Evolutionary conservation across 129 eudicot species (phyloP).

Genomic region (Helichrysum umbraculigerum): DNA sequence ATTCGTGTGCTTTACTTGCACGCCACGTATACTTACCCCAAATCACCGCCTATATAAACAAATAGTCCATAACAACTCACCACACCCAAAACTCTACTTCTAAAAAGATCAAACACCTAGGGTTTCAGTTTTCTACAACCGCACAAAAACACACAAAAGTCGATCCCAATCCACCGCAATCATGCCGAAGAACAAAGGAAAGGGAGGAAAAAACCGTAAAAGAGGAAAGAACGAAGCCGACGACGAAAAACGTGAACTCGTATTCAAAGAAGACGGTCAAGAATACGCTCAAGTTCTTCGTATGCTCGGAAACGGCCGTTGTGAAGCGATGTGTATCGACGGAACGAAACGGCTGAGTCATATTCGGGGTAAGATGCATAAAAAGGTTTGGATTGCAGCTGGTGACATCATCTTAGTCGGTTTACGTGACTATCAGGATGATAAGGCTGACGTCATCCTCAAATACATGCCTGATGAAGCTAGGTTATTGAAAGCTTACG

Average conservation of each 20-base stretch:
- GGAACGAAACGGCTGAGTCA: slow-evolving; percentile 87
- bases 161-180: slow-evolving; percentile 7
- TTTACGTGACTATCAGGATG: slow-evolving; percentile 91
- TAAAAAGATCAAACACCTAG: not conserved
- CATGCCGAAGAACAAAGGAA: slow-evolving; percentile 99
- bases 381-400: slow-evolving; percentile 97
- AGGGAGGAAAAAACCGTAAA: slow-evolving; percentile 97
- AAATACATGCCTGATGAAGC: slow-evolving; percentile 97
- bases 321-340: slow-evolving; percentile 86
- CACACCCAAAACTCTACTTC: not conserved
- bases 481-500: slow-evolving; percentile 80
- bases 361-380: slow-evolving; percentile 97
- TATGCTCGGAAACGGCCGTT: slow-evolving; percentile 91
- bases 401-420: slow-evolving; percentile 92
- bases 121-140: not conserved
- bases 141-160: not conserved
- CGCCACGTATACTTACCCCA: not conserved
- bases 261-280: slow-evolving; percentile 94
- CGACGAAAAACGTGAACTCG: slow-evolving; percentile 93
- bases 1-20: not conserved
- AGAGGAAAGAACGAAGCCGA: slow-evolving; percentile 98
- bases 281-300: slow-evolving; percentile 92
- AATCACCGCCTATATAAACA: not conserved
- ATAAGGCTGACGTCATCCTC: slow-evolving; percentile 87
- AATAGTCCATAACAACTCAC: too few relatives aligned